phyloP scores from a whole-genome alignment of 805 yeast genomes.

The Blastobotrys attinorum region DNA sequence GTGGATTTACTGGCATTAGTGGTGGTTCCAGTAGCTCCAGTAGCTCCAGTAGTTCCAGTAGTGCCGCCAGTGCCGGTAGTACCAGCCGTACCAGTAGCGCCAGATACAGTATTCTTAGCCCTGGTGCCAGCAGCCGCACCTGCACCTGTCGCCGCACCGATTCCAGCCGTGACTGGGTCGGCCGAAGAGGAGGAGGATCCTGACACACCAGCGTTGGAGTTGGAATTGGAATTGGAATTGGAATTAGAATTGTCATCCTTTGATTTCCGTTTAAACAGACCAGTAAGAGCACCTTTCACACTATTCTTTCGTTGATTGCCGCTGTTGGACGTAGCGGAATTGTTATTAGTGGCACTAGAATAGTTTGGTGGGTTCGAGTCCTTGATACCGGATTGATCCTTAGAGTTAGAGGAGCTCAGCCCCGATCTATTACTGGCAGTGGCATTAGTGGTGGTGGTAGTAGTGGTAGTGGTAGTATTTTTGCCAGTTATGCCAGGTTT shows the following conservation, averaged over 20 bases:
- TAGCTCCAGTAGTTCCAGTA: background rate
- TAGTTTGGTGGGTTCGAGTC: no score
- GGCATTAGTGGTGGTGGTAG: no score
- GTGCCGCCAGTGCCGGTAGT: slow-evolving; percentile 1
- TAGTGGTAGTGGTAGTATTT: no score
- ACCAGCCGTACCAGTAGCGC: background rate
- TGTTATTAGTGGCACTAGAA: no score
- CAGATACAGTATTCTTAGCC: background rate
- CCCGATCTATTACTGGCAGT: no score
- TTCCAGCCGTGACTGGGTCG: slow-evolving; percentile 5
- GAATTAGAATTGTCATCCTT: background rate
- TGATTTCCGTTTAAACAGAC: background rate
- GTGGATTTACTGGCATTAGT: background rate
- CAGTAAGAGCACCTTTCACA: background rate
- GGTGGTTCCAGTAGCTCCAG: background rate
- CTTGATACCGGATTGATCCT: no score
- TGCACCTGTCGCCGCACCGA: slow-evolving; percentile 2
- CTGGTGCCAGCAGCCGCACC: slow-evolving; percentile 4
- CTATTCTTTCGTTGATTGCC: background rate
- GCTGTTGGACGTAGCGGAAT: no score
- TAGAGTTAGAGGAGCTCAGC: no score
- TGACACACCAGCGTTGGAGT: background rate
- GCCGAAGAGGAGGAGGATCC: background rate
- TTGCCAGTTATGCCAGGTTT: no score
- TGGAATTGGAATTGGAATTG: background rate